Evolutionary conservation across 23 red algal species (phyloP).

Genomic region (Gracilaria vermiculophylla): DNA sequence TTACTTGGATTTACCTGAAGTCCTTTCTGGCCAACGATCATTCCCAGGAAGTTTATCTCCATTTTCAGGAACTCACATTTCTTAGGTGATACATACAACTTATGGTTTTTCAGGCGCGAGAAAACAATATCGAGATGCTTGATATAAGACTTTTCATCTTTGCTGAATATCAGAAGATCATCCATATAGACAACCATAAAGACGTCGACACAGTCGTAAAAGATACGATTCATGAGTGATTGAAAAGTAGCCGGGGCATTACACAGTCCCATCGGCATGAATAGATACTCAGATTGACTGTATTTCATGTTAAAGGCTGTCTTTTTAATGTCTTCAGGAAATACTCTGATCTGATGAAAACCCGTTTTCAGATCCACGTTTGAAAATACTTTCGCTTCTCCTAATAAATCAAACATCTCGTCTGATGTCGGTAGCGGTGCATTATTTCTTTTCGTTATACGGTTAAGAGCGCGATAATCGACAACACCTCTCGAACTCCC

Average conservation of each 20-base stretch:
- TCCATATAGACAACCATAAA: slow-evolving; percentile 13
- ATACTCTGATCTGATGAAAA: slow-evolving; percentile 11
- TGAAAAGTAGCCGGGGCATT: not conserved
- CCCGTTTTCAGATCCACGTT: not conserved
- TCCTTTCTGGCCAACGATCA: not conserved
- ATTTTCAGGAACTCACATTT: not conserved
- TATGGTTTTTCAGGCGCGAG: not conserved
- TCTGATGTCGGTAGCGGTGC: not conserved
- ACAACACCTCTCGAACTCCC: not conserved
- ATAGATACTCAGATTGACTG: not conserved
- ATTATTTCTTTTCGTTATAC: slow-evolving; percentile 25
- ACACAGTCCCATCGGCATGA: slow-evolving; percentile 13
- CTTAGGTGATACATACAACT: slow-evolving; percentile 8
- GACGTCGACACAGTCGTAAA: not conserved
- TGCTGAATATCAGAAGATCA: slow-evolving; percentile 30
- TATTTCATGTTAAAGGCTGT: slow-evolving; percentile 33
- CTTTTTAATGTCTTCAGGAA: slow-evolving; percentile 1
- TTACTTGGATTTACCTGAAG: not conserved
- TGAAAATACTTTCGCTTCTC: not conserved
- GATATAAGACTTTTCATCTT: not conserved
- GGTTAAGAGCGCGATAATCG: slow-evolving; percentile 21
- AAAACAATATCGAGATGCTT: not conserved
- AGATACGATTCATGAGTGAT: not conserved
- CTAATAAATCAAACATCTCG: not conserved
- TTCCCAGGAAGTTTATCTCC: slow-evolving; percentile 10